phyloP scores from a whole-genome alignment of 116 monocot species.

The Trichopus zeylanicus region DNA sequence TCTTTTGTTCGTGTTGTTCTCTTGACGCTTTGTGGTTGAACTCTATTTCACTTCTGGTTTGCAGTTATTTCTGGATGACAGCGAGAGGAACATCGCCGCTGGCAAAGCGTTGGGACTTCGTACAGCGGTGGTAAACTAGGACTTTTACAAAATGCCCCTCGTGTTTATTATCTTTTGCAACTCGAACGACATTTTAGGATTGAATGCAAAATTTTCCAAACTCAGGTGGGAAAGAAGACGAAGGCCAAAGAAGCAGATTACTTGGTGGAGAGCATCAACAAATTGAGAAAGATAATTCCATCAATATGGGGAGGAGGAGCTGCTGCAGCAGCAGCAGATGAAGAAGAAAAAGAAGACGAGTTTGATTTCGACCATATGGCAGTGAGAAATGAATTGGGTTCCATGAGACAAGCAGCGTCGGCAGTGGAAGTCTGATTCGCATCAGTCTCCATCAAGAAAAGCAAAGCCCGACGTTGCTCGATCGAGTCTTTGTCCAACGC shows the following conservation, averaged over 20 bases:
- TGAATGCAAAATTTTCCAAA: background rate
- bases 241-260: slow-evolving; percentile 64
- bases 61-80: slow-evolving; percentile 91
- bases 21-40: background rate
- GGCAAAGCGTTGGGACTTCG: slow-evolving; percentile 68
- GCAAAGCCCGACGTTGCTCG: too few species aligned
- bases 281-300: slow-evolving; percentile 33
- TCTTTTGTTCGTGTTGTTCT: background rate
- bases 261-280: slow-evolving; percentile 29
- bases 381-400: slow-evolving; percentile 22
- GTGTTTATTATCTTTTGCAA: background rate
- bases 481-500: too few species aligned
- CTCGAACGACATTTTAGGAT: background rate
- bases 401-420: slow-evolving; percentile 10
- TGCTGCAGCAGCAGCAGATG: background rate
- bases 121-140: slow-evolving; percentile 59
- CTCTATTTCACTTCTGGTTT: background rate
- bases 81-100: slow-evolving; percentile 74
- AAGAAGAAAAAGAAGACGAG: background rate
- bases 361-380: too few species aligned
- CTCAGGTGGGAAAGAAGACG: slow-evolving; percentile 58
- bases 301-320: slow-evolving; percentile 45
- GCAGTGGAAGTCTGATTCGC: slow-evolving; percentile 25
- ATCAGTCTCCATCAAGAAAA: too few species aligned
- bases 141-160: too few species aligned